phyloP scores from a whole-genome alignment of 1,139 yeast species.

The Torulaspora globosa region DNA sequence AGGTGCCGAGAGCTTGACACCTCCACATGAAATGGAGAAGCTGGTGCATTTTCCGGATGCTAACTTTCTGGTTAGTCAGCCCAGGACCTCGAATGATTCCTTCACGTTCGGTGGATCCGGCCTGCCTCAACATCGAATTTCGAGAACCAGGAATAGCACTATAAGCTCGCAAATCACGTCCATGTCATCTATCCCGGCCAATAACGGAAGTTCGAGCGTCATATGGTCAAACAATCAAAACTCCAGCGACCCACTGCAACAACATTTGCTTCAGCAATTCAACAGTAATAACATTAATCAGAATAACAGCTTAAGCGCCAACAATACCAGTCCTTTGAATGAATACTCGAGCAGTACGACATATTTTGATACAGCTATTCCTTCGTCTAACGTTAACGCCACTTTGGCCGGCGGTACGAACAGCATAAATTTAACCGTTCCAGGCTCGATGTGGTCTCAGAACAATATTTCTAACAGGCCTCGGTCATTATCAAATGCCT shows the following conservation, averaged over 20 bases:
- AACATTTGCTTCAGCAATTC: conserved; percentile 12
- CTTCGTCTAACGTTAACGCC: conserved; percentile 4
- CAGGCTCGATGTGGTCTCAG: conserved; percentile 35
- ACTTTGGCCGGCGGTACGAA: conserved; percentile 10
- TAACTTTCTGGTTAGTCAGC: conserved; percentile 22
- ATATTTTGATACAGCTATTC: conserved; percentile 20
- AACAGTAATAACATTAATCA: conserved; percentile 8
- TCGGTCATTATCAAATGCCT: conserved; percentile 30
- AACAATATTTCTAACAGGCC: conserved; percentile 60
- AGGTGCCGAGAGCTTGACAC: conserved; percentile 14
- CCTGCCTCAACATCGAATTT: conserved; percentile 18
- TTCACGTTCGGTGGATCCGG: conserved; percentile 22
- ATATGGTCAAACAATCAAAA: conserved; percentile 29
- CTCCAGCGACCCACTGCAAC: conserved; percentile 16
- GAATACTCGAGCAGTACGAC: conserved; percentile 22
- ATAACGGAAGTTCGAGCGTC: conserved; percentile 22
- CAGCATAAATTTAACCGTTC: conserved; percentile 22
- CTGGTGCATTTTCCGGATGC: conserved; percentile 32
- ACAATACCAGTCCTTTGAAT: conserved; percentile 20
- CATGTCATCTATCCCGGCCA: conserved; percentile 30
- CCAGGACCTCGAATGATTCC: conserved; percentile 34
- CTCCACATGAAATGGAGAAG: conserved; percentile 24
- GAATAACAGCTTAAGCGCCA: conserved; percentile 10
- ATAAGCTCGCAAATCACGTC: conserved; percentile 36
- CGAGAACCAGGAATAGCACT: conserved; percentile 36